Base-by-base conservation (phyloP, 1,284 basidiomycete species). In the Blastosporella zonata region DNA sequence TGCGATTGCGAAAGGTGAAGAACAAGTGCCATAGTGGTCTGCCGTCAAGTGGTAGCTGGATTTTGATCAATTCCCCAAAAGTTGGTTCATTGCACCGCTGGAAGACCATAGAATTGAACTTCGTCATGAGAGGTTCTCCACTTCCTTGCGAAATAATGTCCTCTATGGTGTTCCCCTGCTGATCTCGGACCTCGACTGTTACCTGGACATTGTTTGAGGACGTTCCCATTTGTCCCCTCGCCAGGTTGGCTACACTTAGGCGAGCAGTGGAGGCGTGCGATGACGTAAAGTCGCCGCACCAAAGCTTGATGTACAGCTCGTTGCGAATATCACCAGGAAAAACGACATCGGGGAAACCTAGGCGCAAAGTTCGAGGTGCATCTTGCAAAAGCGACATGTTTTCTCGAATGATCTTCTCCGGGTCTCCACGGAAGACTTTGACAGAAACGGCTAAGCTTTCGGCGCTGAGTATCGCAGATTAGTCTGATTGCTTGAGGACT, bases 261-360 rank as follows among this genome's bases (percentile, higher is more conserved):
- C 84, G 78, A 7, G 78, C 72, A 39, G 71, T 67, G 15, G 66
- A 67, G 29, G 66, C 67, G 43, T 78, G 75, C 0, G 78, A 74
- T 0, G 79, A 70, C 1, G 75, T 71, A 62, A 96, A 97, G 55
- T 90, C 86, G 21, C 90, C 94, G 43, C 84, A 87, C 91, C 92
- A 95, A 1, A 97, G 77, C 63, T 94, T 97, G 73, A 97, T 80
- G 67, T 97, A 98, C 6, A 97, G 77, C 60, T 98, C 95, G 62
- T 97, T 97, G 17, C 95, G 83, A n/a, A 81, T 71, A 55, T 93
- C 89, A 6, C 90, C 93, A 1, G 95, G 95, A 62, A 95, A 94
- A 7, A 97, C 94, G 1, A 97, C 93, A 59, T 98, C 96, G 0
- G 95, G 91, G 63, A 99, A 99, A 22, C 94, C 93, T n/a, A 99